Conservation (phyloP, 1,284 basidiomycete species). For the Pulveroboletus sp. region DNA sequence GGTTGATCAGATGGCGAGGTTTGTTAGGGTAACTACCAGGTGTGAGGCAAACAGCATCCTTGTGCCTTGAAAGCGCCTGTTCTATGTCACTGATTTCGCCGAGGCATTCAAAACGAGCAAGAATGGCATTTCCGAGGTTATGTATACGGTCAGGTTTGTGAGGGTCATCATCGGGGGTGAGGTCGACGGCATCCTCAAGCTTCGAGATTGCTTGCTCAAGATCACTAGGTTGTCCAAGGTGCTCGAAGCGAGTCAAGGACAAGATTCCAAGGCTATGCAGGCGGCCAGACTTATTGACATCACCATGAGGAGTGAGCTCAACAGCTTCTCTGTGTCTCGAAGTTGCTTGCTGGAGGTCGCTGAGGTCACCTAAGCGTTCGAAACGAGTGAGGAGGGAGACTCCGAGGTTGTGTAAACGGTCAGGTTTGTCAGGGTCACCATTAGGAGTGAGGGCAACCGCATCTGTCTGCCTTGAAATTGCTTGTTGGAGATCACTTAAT, state of each 20-base stretch:
- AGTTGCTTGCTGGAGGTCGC: too few relatives aligned
- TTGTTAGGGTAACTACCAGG: too few relatives aligned
- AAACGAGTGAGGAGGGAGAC: too few relatives aligned
- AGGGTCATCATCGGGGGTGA: background rate
- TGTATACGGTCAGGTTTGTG: background rate
- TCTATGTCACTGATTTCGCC: background rate
- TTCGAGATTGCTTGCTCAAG: background rate
- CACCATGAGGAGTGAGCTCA: too few relatives aligned
- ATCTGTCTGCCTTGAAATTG: background rate
- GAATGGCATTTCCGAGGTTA: background rate
- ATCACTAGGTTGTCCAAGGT: background rate
- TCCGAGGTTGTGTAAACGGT: background rate
- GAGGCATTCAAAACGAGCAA: background rate
- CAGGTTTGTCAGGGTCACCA: background rate
- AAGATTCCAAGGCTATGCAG: too few relatives aligned
- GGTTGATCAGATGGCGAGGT: too few relatives aligned
- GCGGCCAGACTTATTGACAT: too few relatives aligned
- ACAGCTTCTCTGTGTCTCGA: too few relatives aligned
- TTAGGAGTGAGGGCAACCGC: background rate
- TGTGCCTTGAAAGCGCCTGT: too few relatives aligned
- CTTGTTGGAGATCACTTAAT: background rate
- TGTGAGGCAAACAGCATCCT: too few relatives aligned
- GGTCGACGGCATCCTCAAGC: background rate
- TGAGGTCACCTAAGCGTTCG: too few relatives aligned
- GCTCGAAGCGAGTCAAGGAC: background rate